Conservation (phyloP, 2,329 filamentous ascomycete species). For the Alternaria longipes region DNA sequence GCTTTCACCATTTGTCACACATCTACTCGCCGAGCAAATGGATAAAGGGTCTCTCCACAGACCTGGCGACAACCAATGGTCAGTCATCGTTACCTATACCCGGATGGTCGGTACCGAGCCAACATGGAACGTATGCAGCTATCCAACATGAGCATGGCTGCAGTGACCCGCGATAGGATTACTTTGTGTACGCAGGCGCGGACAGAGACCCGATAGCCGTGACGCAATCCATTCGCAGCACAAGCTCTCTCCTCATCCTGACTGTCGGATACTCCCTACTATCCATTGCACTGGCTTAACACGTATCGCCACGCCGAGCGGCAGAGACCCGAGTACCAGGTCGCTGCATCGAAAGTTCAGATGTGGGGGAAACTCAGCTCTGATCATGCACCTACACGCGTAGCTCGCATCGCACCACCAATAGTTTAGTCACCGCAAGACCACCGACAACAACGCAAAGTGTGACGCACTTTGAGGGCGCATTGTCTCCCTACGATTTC, state of each 20-base stretch:
- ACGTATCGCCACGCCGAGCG: slow-evolving; percentile 40
- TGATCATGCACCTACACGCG: slow-evolving; percentile 37
- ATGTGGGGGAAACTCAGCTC: slow-evolving; percentile 40
- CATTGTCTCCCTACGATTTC: background rate
- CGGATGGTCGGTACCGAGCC: background rate
- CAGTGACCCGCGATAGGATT: slow-evolving; percentile 9
- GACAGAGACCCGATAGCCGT: slow-evolving; percentile 32
- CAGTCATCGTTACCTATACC: background rate
- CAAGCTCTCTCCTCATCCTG: slow-evolving; percentile 34
- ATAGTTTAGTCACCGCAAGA: slow-evolving; percentile 4
- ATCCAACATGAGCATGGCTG: background rate
- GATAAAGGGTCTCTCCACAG: background rate
- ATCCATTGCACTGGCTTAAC: slow-evolving; percentile 32
- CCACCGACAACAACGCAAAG: slow-evolving; percentile 19
- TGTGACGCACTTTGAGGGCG: slow-evolving; percentile 19
- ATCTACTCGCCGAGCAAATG: background rate
- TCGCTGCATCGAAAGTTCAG: slow-evolving; percentile 37
- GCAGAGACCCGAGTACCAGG: slow-evolving; percentile 37
- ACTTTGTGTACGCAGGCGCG: slow-evolving; percentile 32
- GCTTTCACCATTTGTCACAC: background rate
- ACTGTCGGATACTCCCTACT: slow-evolving; percentile 41
- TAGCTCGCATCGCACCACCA: slow-evolving; percentile 40
- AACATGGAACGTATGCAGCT: background rate
- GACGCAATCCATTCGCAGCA: slow-evolving; percentile 35
- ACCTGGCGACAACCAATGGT: background rate